phyloP scores from a whole-genome alignment of 2,329 filamentous ascomycete species.

The Rosellinia necatrix region DNA sequence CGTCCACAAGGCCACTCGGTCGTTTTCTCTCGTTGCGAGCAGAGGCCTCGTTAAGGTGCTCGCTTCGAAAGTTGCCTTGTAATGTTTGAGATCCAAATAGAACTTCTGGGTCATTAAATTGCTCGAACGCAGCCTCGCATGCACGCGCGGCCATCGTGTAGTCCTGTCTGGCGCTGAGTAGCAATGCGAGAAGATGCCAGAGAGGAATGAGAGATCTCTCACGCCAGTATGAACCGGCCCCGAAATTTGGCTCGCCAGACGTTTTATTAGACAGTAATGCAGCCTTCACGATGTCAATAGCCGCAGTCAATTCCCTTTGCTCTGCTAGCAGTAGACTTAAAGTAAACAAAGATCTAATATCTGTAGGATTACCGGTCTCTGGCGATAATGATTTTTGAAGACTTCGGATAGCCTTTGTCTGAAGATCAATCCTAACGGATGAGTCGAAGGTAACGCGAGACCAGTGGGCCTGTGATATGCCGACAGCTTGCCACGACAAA shows the following conservation, averaged over 20 bases:
- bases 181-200: constrained; percentile 87
- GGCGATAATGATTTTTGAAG: constrained; percentile 74
- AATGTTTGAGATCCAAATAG: constrained; percentile 68
- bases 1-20: constrained; percentile 65
- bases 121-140: constrained; percentile 89
- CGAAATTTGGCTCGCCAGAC: constrained; percentile 48
- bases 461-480: constrained; percentile 85
- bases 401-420: constrained; percentile 75
- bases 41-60: constrained; percentile 66
- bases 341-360: constrained; percentile 78
- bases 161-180: constrained; percentile 86
- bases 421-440: constrained; percentile 70
- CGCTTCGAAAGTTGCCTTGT: constrained; percentile 59
- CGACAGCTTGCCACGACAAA: constrained; percentile 80
- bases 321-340: constrained; percentile 87
- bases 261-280: constrained; percentile 68
- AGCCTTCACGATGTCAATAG: constrained; percentile 80
- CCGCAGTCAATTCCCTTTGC: constrained; percentile 76
- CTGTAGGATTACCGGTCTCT: constrained; percentile 66
- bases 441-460: constrained; percentile 80
- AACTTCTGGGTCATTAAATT: constrained; percentile 74
- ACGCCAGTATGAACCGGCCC: constrained; percentile 59
- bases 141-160: constrained; percentile 78
- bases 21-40: constrained; percentile 41
- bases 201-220: constrained; percentile 74